Evolutionary conservation across 257 asterid species (phyloP), one percentile per base, ranked within the genome.

Genomic region (Forsythia viridissima): DNA sequence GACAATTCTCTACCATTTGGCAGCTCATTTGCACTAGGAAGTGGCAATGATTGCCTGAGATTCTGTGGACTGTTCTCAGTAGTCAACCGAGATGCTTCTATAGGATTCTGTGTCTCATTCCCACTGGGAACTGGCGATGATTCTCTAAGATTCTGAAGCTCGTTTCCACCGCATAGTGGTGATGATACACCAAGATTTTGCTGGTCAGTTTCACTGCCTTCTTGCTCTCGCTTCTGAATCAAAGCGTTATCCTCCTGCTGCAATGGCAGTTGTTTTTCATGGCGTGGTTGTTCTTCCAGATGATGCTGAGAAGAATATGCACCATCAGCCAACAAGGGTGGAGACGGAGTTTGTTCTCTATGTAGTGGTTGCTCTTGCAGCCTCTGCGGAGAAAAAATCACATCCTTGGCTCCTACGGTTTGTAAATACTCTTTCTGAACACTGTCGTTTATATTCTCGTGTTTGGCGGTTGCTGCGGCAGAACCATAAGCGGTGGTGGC

Each of bases 1-100:
- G 74, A 72, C 72, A 51, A 75, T 65, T 80, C 82, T 51, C 65
- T 78, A 52, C 81, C 76, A 34, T 71, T 80, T 40, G 80, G 83
- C n/a, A 72, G 42, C 73, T 36, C 85, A 74, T 80, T 75, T 57
- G 65, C 82, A 6, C 82, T 55, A 15, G 68, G 48, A 78, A 66
- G 71, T 12, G 71, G 81, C 38, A 82, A 66, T 24, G 78, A 13
- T 57, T 41, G 82, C 24, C 79, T 44, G 44, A 57, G 41, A 72
- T 41, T 74, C 43, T 24, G 81, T 36, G 57, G 13, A 48, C 41
- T 37, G 9, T 37, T 72, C 70, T 6, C 40, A 24, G 8, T 71
- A 37, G 37, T 63, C 30, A 43, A 30, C 72, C 48, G 74, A 42
- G 76, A 72, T 10, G 37, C 8, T 16, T 36, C 68, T 4, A 73